Base-by-base conservation (phyloP, 2,329 filamentous ascomycete genomes). In the Aspergillus awamori region DNA sequence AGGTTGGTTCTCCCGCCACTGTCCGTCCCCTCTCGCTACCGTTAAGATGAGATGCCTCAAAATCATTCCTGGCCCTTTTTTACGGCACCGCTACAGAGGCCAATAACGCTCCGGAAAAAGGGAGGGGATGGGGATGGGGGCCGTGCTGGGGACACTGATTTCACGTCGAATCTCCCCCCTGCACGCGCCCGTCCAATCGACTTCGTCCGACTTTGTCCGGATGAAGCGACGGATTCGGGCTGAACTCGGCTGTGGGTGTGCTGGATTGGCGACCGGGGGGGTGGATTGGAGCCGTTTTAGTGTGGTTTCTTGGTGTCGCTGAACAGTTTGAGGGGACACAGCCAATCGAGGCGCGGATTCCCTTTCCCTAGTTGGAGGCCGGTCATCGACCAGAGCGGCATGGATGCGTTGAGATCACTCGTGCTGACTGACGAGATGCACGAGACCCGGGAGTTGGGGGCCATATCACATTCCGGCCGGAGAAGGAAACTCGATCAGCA, bases 221-320 rank as follows among this genome's bases (percentile, higher is more conserved):
- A 45, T 36, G 26, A 28, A 47, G 39, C 17, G 43, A 56, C 28
- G 39, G 53, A 33, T 26, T 56, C 53, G 53, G 53, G 20, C 41
- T 56, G 53, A 47, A 22, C 26, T 36, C 17, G 26, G 53, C 17
- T 43, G 17, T 56, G 20, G 43, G 13, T 15, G 15, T 55, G 38
- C 38, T n/a, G 10, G 15, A 33, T 8, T 2, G 22, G 8, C 15
- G 20, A 22, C 52, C 36, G 26, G n/a, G 22, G 22, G 22, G 20
- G 20, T 41, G 52, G 38, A 8, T 36, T 52, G 17, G 11, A 28
- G 33, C 26, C 26, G 33, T 13, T 13, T 36, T 36, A 36, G 33
- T 15, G 33, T 36, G 33, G 33, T 36, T 36, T 36, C 13, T 36
- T 36, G 5, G 33, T 11, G 33, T 36, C 33, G 13, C 52, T 28